Evolutionary conservation across 179 eudicot genomes (phyloP).

Genomic region (Camellia oleifera): DNA sequence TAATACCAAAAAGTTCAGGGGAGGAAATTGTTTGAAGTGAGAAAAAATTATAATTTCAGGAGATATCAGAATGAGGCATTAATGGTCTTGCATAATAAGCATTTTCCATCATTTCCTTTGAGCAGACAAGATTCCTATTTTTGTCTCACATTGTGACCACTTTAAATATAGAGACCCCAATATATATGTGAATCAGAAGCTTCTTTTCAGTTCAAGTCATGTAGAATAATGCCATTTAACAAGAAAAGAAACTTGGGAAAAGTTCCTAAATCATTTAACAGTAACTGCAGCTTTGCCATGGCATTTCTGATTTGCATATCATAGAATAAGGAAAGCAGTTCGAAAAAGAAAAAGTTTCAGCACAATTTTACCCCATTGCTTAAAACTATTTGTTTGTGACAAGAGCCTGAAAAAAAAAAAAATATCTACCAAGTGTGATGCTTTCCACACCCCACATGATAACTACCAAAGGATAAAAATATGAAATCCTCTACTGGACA

Average conservation of each 20-base stretch:
- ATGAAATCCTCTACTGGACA: too few relatives aligned
- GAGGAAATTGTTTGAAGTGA: neutral
- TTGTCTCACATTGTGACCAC: neutral
- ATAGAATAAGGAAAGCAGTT: neutral
- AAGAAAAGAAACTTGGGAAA: neutral
- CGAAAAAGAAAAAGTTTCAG: neutral
- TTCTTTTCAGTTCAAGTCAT: neutral
- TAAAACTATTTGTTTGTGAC: neutral
- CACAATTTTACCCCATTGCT: neutral
- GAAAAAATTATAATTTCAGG: neutral
- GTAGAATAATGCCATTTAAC: neutral
- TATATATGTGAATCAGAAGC: neutral
- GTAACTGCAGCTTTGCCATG: neutral
- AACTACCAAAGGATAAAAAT: neutral
- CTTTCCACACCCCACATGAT: neutral
- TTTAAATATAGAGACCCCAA: neutral
- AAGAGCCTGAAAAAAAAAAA: neutral
- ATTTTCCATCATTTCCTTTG: slow-evolving; percentile 6
- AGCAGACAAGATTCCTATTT: neutral
- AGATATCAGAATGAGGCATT: neutral
- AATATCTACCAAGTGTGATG: neutral
- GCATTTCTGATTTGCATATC: neutral
- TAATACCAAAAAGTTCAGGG: neutral
- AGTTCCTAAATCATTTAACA: neutral
- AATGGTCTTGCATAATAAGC: neutral